These are phyloP conservation scores for Exophiala lecanii-corni DNA, from an alignment of 2,329 filamentous ascomycete genomes.

Conservation along the genomic window DNA sequence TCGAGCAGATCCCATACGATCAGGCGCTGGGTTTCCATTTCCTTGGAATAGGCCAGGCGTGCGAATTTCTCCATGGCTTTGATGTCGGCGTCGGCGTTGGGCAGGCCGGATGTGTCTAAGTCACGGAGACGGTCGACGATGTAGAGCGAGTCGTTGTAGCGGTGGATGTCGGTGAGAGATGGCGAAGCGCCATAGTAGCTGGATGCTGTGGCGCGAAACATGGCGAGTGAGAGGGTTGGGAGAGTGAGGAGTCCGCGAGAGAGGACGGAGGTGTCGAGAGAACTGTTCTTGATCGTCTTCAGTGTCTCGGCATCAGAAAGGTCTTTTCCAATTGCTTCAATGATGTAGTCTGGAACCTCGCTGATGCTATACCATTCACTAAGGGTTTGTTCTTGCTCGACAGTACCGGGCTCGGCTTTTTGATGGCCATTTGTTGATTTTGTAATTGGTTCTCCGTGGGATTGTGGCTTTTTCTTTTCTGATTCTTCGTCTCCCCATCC, in stretches of 20 bases:
- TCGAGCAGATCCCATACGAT: conserved; percentile 60
- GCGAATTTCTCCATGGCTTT: conserved; percentile 55
- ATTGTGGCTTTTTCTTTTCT: conserved; percentile 28
- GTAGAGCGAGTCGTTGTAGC: conserved; percentile 61
- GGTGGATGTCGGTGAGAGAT: conserved; percentile 55
- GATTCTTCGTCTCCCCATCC: conserved; percentile 72
- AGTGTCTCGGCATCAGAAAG: conserved; percentile 39
- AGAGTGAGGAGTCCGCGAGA: conserved; percentile 41
- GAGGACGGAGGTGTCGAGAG: conserved; percentile 33
- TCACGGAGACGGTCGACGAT: conserved; percentile 51
- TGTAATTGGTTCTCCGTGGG: conserved; percentile 15
- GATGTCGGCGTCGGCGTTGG: conserved; percentile 46
- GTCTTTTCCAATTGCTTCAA: conserved; percentile 40
- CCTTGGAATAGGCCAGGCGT: conserved; percentile 57
- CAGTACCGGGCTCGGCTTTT: conserved; percentile 4
- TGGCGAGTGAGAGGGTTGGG: conserved; percentile 45
- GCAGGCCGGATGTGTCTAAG: conserved; percentile 36
- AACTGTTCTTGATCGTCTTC: conserved; percentile 32
- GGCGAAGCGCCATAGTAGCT: conserved; percentile 42
- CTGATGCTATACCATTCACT: conserved; percentile 86
- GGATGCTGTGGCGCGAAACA: conserved; percentile 48
- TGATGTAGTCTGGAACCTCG: conserved; percentile 73
- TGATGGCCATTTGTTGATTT: conserved; percentile 1
- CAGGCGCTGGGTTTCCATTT: conserved; percentile 62
- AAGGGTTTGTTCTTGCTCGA: conserved; percentile 64